Evolutionary conservation across 1,139 yeast genomes (phyloP).

Genomic region (Kluyveromyces sp.): DNA sequence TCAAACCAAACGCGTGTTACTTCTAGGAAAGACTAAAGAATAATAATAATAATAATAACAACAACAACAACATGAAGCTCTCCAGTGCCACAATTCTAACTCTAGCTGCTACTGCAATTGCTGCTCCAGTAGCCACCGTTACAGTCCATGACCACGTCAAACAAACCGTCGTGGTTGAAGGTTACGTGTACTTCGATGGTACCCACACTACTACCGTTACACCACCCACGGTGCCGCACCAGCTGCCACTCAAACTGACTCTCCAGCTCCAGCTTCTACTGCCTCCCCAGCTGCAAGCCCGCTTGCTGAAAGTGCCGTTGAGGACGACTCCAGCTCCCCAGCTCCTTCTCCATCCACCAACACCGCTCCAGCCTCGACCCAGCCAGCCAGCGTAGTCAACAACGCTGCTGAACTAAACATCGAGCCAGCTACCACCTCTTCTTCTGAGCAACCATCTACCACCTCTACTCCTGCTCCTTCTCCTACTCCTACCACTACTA

Average conservation of each 20-base stretch:
- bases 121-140: slow-evolving; percentile 32
- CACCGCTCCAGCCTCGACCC: slow-evolving; percentile 11
- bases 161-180: slow-evolving; percentile 24
- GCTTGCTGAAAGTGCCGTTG: slow-evolving; percentile 5
- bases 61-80: slow-evolving; percentile 17
- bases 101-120: slow-evolving; percentile 30
- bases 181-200: slow-evolving; percentile 21
- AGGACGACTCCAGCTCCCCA: slow-evolving; percentile 11
- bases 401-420: not conserved
- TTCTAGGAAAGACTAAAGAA: too few relatives aligned
- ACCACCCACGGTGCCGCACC: slow-evolving; percentile 18
- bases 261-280: not conserved
- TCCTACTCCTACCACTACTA: not conserved
- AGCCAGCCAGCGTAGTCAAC: not conserved
- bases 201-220: slow-evolving; percentile 25
- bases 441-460: not conserved
- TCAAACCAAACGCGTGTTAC: too few relatives aligned
- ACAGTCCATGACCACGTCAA: slow-evolving; percentile 25
- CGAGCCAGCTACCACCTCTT: not conserved
- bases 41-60: too few relatives aligned
- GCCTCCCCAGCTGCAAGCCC: slow-evolving; percentile 5
- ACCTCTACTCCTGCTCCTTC: not conserved
- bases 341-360: slow-evolving; percentile 13
- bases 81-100: slow-evolving; percentile 23
- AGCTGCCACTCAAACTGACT: slow-evolving; percentile 5